Base-by-base conservation (phyloP, 2,329 filamentous ascomycete species). In the Myriosclerotinia curreyana region DNA sequence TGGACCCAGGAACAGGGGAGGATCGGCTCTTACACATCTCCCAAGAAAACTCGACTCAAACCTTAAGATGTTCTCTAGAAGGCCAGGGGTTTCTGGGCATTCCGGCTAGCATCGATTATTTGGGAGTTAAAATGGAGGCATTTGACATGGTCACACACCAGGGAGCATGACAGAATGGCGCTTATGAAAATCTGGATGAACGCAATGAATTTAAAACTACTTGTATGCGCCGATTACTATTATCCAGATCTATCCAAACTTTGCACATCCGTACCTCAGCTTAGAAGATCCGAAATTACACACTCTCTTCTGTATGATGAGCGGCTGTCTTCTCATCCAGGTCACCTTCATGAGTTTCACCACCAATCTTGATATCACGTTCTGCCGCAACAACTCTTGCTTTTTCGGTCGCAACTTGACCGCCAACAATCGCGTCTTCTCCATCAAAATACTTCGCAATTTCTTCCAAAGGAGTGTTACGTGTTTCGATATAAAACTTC, bases 381-480 rank as follows among this genome's bases (percentile, higher is more conserved):
- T 59, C 20, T 20, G 59, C 64, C 5, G 54, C 65, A 54, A 66
- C 44, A 8, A 61, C 36, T 34, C 44, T 61, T 31, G 62, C 55
- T 15, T 66, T 66, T 28, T 62, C 65, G 25, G 65, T 66, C 12
- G 65, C 65, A 31, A 22, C 65, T 38, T 55, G 60, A n/a, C 65
- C 65, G 31, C 65, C 65, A 22, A 66, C 55, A 20, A 64, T 52
- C n/a, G 78, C 79, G 55, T 73, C 72, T 8, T 80, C 77, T 25
- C 77, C 77, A 68, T 79, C 78, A 62, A 79, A 79, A 68, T 76
- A 74, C 69, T 76, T 78, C 56, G 77, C 78, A 63, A 79, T 79
- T 65, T 79, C 77, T 69, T 79, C 78, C 34, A 80, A 74, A 49
- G 78, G 74, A 8, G 77, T 78, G 69, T 78, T 77, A 20, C 74